Conservation (phyloP, 305 asterid species). For the Withania somnifera region DNA sequence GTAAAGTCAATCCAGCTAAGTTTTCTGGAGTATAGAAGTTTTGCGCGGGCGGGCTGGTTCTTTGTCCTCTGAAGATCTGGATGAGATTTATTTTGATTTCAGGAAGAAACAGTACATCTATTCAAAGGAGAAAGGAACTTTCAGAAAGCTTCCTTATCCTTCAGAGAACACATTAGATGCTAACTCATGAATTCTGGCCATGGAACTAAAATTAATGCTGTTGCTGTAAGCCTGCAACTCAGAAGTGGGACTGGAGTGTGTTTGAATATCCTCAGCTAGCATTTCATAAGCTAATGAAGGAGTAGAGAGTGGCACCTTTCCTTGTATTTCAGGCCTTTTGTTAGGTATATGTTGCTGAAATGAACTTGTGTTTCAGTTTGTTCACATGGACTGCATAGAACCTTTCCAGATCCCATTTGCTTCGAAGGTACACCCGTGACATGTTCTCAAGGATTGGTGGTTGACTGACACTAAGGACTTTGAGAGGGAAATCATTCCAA, state of each 20-base stretch:
- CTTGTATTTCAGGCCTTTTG: conserved; percentile 90
- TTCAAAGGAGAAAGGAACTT: conserved; percentile 50
- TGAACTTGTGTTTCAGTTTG: conserved; percentile 87
- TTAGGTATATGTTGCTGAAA: conserved; percentile 90
- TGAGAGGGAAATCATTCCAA: conserved; percentile 59
- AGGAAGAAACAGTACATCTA: conserved; percentile 78
- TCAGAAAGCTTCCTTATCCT: conserved; percentile 77
- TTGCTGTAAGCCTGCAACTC: conserved; percentile 35
- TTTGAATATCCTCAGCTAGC: conserved; percentile 90
- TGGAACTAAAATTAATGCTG: conserved; percentile 73
- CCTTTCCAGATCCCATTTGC: conserved; percentile 90
- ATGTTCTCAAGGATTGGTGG: conserved; percentile 83
- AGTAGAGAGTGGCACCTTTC: conserved; percentile 76
- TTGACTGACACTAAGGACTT: conserved; percentile 53
- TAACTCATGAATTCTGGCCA: conserved; percentile 70
- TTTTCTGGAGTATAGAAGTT: conserved; percentile 67
- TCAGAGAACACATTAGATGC: conserved; percentile 69
- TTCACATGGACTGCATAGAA: conserved; percentile 88
- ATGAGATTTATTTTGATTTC: conserved; percentile 71
- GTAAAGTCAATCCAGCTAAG: conserved; percentile 87
- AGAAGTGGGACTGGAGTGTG: conserved; percentile 94
- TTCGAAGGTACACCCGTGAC: conserved; percentile 43
- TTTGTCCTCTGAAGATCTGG: conserved; percentile 35
- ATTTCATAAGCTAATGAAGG: conserved; percentile 80
- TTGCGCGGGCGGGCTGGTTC: conserved; percentile 37